Conservation (phyloP, 2,329 filamentous ascomycete species). For the Trichophyton benhamiae region DNA sequence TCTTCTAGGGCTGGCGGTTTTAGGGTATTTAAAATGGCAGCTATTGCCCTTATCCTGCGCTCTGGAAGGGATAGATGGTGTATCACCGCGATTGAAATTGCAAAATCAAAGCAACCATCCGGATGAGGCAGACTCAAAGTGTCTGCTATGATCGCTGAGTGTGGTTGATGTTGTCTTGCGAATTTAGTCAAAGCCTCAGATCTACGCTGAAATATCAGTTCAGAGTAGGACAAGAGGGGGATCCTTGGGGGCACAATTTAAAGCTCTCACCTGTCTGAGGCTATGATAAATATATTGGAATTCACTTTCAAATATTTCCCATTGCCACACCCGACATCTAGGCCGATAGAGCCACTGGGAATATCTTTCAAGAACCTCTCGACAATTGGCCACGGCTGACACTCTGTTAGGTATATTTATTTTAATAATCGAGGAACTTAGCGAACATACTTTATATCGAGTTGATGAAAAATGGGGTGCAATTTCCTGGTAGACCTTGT, state of each 20-base stretch:
- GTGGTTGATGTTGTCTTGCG: conserved; percentile 45
- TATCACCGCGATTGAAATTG: conserved; percentile 83
- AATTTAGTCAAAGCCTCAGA: conserved; percentile 48
- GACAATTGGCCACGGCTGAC: conserved; percentile 83
- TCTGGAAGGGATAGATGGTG: conserved; percentile 77
- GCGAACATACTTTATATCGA: conserved; percentile 46
- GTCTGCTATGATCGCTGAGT: conserved; percentile 67
- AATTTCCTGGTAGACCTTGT: conserved; percentile 64
- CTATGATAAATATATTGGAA: conserved; percentile 63
- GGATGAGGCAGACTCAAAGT: conserved; percentile 73
- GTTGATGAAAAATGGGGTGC: conserved; percentile 39
- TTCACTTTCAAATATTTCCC: conserved; percentile 88
- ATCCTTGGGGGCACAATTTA: not conserved
- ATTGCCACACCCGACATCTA: conserved; percentile 93
- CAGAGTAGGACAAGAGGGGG: conserved; percentile 7
- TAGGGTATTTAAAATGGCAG: conserved; percentile 57
- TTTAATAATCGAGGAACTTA: not conserved
- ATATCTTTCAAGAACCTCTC: conserved; percentile 60
- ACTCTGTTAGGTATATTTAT: not conserved
- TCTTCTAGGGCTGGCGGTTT: conserved; percentile 16
- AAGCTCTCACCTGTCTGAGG: conserved; percentile 61
- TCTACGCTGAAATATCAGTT: conserved; percentile 24
- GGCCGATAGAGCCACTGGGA: conserved; percentile 59
- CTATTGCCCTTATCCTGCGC: conserved; percentile 60
- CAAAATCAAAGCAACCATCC: conserved; percentile 58